phyloP scores from a whole-genome alignment of 2,329 filamentous ascomycete species.

The Chrysosporium queenslandicum region DNA sequence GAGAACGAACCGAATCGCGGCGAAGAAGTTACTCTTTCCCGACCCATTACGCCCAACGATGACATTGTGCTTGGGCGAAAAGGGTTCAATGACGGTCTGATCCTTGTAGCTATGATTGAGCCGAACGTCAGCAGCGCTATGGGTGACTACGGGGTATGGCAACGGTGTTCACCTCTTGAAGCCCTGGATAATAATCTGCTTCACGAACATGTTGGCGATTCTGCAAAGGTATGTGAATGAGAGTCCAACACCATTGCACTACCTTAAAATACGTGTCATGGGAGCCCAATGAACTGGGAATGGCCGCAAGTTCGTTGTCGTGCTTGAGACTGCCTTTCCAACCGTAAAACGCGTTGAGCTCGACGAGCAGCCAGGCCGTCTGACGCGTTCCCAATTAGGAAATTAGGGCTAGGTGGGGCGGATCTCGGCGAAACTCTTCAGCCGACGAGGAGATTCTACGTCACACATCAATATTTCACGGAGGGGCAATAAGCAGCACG shows the following conservation, averaged over 20 bases:
- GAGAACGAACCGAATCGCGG: slow-evolving; percentile 94
- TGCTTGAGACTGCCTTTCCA: not conserved
- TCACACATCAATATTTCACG: slow-evolving; percentile 14
- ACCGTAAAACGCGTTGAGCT: slow-evolving; percentile 4
- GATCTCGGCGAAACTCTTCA: slow-evolving; percentile 14
- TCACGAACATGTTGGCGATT: slow-evolving; percentile 75
- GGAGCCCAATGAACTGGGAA: not conserved
- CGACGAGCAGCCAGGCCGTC: not conserved
- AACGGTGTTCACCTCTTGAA: slow-evolving; percentile 74
- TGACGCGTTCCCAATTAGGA: slow-evolving; percentile 17
- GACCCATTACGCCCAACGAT: slow-evolving; percentile 98
- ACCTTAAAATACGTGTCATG: not conserved
- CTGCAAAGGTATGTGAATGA: not conserved
- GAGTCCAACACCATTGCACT: not conserved
- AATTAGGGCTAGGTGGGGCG: slow-evolving; percentile 13
- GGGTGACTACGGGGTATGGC: not conserved
- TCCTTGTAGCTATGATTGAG: slow-evolving; percentile 78
- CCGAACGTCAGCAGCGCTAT: not conserved
- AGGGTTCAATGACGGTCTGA: slow-evolving; percentile 96
- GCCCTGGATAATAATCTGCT: slow-evolving; percentile 99
- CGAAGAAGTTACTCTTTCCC: slow-evolving; percentile 99
- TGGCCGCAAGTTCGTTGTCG: not conserved
- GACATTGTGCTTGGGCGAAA: slow-evolving; percentile 94
- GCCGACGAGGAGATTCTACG: slow-evolving; percentile 9
- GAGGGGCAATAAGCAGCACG: not conserved